These are phyloP conservation scores for Nakazawaea ishiwadae DNA, from an alignment of 805 yeast species.

Conservation along the genomic window DNA sequence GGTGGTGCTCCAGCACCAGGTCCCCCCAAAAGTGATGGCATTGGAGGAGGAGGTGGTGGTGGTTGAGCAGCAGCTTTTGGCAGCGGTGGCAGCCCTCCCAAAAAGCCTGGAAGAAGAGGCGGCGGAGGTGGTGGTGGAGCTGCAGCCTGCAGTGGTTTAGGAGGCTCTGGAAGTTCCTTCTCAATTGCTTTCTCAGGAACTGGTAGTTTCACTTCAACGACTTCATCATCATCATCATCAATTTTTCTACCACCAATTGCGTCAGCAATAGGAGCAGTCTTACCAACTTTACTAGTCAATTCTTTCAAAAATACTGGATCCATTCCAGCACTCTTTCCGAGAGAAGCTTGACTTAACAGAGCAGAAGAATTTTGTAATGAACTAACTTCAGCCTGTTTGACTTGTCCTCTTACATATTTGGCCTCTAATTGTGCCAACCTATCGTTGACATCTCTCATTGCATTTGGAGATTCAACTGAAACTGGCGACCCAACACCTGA, in stretches of 20 bases:
- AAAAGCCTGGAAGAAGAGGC: constrained; percentile 23
- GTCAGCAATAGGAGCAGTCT: constrained; percentile 29
- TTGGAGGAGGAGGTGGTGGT: constrained; percentile 29
- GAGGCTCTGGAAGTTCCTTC: background rate
- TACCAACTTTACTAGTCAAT: constrained; percentile 44
- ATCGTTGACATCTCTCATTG: constrained; percentile 14
- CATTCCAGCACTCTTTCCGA: constrained; percentile 30
- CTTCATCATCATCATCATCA: background rate
- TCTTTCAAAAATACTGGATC: constrained; percentile 51
- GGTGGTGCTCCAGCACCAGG: too few species aligned
- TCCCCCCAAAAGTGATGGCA: constrained; percentile 28
- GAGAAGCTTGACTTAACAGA: constrained; percentile 20
- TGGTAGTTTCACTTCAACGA: too few species aligned
- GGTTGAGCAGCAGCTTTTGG: constrained; percentile 14
- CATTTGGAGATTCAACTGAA: background rate
- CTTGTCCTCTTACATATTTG: constrained; percentile 42
- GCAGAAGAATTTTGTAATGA: constrained; percentile 18
- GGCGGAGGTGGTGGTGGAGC: constrained; percentile 29
- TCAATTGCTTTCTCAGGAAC: background rate
- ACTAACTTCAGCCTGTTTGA: constrained; percentile 18
- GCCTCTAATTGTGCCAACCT: constrained; percentile 29
- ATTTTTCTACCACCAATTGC: background rate
- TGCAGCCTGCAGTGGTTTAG: background rate
- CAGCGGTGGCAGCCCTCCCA: constrained; percentile 16
- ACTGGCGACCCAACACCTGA: constrained; percentile 4